Conservation (phyloP, 345 rosid genomes). For the Dovyalis caffra region DNA sequence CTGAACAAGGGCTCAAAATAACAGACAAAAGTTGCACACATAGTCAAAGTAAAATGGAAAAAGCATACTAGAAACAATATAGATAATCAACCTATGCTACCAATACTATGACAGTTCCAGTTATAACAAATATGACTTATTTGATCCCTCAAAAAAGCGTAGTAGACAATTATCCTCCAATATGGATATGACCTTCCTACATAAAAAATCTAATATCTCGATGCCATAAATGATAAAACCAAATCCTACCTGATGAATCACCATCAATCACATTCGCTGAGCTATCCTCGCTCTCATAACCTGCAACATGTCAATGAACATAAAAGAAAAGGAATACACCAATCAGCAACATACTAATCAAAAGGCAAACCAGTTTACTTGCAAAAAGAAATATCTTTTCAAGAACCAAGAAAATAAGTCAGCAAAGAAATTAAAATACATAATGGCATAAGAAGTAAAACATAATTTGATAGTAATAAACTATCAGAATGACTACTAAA, state of each 20-base stretch:
- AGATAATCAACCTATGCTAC: neutral
- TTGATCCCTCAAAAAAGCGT: neutral
- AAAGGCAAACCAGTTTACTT: neutral
- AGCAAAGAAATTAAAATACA: neutral
- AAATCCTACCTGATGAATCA: conserved; percentile 39
- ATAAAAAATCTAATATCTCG: neutral
- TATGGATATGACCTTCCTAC: neutral
- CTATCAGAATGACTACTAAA: neutral
- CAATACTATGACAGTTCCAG: neutral
- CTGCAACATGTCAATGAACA: conserved; percentile 28
- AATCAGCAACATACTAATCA: neutral
- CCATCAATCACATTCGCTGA: conserved; percentile 44
- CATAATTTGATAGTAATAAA: neutral
- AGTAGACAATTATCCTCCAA: neutral
- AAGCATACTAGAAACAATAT: neutral
- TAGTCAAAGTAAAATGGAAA: neutral
- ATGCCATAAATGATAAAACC: neutral
- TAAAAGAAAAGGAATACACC: neutral
- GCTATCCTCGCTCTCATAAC: conserved; percentile 60
- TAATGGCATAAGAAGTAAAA: neutral
- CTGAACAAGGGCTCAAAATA: neutral
- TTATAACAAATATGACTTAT: neutral
- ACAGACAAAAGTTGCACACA: neutral
- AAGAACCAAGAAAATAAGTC: neutral
- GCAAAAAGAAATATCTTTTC: neutral